Evolutionary conservation across 108 stramenopile genomes (phyloP).

Genomic region (Licmophora abbreviata): DNA sequence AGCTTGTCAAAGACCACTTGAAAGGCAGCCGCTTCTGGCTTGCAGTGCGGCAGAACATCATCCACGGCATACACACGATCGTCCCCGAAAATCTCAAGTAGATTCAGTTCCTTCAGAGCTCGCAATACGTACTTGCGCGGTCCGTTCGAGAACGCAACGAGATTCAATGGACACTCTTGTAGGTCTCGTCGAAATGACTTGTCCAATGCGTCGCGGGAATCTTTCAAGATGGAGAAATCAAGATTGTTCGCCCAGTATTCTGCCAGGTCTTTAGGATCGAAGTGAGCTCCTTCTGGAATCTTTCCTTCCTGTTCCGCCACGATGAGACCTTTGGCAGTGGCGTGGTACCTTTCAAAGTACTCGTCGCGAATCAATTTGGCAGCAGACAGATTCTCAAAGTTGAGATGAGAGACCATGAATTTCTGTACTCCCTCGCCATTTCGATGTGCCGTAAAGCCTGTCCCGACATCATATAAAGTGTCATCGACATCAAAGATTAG

Average conservation of each 20-base stretch:
- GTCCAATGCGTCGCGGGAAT: constrained; percentile 16
- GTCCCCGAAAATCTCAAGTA: constrained; percentile 45
- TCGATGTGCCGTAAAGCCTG: constrained; percentile 74
- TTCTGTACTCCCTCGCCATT: constrained; percentile 49
- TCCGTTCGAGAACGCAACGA: constrained; percentile 75
- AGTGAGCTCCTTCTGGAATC: constrained; percentile 30
- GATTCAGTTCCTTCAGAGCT: constrained; percentile 49
- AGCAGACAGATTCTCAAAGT: constrained; percentile 31
- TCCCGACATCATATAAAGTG: constrained; percentile 71
- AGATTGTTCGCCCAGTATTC: constrained; percentile 62
- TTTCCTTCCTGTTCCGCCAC: constrained; percentile 65
- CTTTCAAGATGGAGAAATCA: constrained; percentile 50
- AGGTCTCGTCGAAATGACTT: constrained; percentile 30
- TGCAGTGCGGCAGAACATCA: constrained; percentile 77
- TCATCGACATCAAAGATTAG: constrained; percentile 86
- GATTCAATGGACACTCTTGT: constrained; percentile 20
- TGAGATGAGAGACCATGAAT: constrained; percentile 66
- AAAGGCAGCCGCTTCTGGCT: constrained; percentile 74
- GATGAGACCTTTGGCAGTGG: constrained; percentile 69
- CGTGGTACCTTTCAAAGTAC: constrained; percentile 70
- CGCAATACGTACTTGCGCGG: constrained; percentile 52
- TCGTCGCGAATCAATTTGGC: constrained; percentile 53
- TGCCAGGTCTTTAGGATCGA: constrained; percentile 41
- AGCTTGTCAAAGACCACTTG: constrained; percentile 42
- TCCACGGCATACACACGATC: constrained; percentile 67